A percentile compares a stretch with the other conserved stretches of the same genome.
Conservation (phyloP, 164 flowering plant genomes). For the Macadamia integrifolia region DNA sequence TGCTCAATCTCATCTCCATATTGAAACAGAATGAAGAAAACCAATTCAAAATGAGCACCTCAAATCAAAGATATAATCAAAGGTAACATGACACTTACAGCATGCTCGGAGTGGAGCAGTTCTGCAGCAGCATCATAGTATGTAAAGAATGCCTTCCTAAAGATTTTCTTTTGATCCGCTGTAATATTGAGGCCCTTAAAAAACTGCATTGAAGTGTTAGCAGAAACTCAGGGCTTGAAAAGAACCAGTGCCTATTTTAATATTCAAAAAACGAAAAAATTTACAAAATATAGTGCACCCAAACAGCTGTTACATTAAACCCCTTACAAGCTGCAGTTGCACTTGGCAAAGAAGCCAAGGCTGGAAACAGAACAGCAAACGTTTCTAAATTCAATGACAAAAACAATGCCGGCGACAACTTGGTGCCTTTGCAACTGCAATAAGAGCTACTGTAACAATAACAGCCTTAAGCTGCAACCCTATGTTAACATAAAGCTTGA, state of each 20-base stretch:
- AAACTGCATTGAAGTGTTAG: slow-evolving; percentile 43
- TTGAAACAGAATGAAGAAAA: neutral
- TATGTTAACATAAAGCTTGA: neutral
- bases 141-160: slow-evolving; percentile 65
- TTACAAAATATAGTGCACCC: no score
- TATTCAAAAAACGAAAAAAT: no score
- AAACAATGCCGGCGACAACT: no score
- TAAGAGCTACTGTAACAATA: no score
- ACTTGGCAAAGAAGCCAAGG: neutral
- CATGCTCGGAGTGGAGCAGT: slow-evolving; percentile 83
- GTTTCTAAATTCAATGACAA: no score
- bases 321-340: neutral
- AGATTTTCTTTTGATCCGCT: slow-evolving; percentile 78
- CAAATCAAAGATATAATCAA: neutral
- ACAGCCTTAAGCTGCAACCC: no score
- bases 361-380: neutral
- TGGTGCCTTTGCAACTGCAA: no score
- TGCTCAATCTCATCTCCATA: neutral
- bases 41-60: neutral
- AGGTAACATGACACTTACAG: slow-evolving; percentile 45
- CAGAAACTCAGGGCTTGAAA: neutral
- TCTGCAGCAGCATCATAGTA: slow-evolving; percentile 81
- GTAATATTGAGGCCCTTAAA: slow-evolving; percentile 76
- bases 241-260: neutral
- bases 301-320: no score